A percentile compares a stretch with the other conserved stretches of the same genome.
phyloP scores from a whole-genome alignment of 2,329 filamentous ascomycete species.

The Cercospora zeae-maydis region DNA sequence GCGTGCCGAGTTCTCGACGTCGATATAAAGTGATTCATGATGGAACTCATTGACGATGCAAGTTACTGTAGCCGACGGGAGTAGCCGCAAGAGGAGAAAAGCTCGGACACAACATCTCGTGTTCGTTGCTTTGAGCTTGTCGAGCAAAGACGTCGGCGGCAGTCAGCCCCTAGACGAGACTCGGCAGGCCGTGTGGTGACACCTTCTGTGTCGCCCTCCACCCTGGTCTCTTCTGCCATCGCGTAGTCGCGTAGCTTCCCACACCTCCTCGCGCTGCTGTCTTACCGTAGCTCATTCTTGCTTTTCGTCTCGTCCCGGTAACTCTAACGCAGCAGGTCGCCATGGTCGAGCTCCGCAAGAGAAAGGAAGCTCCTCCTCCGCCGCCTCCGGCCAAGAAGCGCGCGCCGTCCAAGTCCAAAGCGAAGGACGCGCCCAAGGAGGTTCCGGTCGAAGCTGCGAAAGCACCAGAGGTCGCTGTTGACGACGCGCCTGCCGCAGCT shows the following conservation, averaged over 20 bases:
- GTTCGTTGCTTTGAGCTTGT: too few species aligned
- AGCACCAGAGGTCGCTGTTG: conserved; percentile 30
- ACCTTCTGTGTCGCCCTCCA: conserved; percentile 5
- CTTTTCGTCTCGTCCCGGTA: not conserved
- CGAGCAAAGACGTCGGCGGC: too few species aligned
- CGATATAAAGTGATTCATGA: too few species aligned
- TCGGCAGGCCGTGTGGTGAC: conserved; percentile 9
- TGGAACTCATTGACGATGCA: too few species aligned
- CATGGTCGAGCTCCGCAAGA: conserved; percentile 61
- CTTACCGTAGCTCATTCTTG: not conserved
- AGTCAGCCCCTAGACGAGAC: conserved; percentile 6
- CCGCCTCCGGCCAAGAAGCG: conserved; percentile 47
- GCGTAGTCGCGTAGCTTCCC: not conserved
- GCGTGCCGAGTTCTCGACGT: too few species aligned
- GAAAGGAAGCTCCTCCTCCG: conserved; percentile 53
- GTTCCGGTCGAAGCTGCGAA: conserved; percentile 38
- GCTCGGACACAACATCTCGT: too few species aligned
- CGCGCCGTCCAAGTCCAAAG: conserved; percentile 37
- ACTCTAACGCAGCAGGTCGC: not conserved
- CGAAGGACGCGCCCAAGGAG: conserved; percentile 27
- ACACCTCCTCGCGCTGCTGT: not conserved
- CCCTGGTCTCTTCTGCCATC: not conserved
- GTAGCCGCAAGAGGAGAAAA: too few species aligned
- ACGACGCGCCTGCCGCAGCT: conserved; percentile 25
- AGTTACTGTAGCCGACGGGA: too few species aligned